Evolutionary conservation across 225 moss, liverwort and hornwort genomes (phyloP).

Genomic region (Bryoerythrophyllum caledonicum): DNA sequence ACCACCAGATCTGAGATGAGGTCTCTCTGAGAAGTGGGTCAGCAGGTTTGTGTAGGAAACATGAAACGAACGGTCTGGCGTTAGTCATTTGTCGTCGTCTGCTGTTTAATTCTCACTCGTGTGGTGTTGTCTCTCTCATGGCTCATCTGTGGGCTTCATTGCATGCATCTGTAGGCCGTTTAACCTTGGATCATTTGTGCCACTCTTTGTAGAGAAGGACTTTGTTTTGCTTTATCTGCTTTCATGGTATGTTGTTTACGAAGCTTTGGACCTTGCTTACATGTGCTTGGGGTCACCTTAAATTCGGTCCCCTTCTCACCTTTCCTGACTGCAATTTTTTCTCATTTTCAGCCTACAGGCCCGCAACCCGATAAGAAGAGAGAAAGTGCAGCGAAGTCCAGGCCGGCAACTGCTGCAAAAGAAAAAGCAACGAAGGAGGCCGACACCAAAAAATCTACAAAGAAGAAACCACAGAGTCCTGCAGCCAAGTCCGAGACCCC

Average conservation of each 20-base stretch:
- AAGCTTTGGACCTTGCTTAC: not conserved
- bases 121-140: not conserved
- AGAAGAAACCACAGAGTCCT: conserved; percentile 44
- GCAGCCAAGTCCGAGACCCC: conserved; percentile 18
- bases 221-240: not conserved
- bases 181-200: not conserved
- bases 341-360: conserved; percentile 12
- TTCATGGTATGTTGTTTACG: not conserved
- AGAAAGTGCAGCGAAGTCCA: conserved; percentile 32
- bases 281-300: not conserved
- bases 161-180: not conserved
- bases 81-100: not conserved
- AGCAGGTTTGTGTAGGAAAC: conserved; percentile 17
- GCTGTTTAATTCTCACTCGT: not conserved
- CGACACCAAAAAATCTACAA: conserved; percentile 32
- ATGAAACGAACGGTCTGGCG: not conserved
- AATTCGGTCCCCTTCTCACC: not conserved
- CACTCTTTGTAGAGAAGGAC: not conserved
- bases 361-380: conserved; percentile 35
- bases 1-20: conserved; percentile 25
- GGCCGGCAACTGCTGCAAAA: conserved; percentile 13
- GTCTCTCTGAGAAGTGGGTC: conserved; percentile 35
- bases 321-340: not conserved
- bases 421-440: conserved; percentile 38
- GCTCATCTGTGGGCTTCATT: not conserved